Evolutionary conservation across 192 early-diverging fungal genomes (phyloP).

Genomic region (Dimargaris cristalligena): DNA sequence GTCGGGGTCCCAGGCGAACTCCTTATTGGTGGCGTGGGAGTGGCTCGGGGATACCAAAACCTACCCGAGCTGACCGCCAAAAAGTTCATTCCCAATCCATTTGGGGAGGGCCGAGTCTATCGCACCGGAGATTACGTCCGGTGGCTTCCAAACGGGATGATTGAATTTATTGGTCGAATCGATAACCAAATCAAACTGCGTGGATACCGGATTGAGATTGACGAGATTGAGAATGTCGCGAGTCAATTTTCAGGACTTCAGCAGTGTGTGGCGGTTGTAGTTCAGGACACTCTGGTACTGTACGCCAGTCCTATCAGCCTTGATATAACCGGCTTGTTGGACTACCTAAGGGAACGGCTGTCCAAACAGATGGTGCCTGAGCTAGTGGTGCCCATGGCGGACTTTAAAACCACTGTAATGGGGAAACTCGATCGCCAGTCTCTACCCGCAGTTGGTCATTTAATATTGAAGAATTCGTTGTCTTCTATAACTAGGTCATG

Average conservation of each 20-base stretch:
- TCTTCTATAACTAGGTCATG: background rate
- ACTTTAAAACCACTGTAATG: background rate
- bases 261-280: constrained; percentile 12
- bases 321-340: background rate
- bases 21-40: constrained; percentile 15
- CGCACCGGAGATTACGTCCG: constrained; percentile 17
- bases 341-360: background rate
- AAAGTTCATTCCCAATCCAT: constrained; percentile 21
- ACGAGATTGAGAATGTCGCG: constrained; percentile 15
- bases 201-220: constrained; percentile 18
- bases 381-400: background rate
- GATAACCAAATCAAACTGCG: constrained; percentile 23
- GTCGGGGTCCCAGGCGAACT: constrained; percentile 20
- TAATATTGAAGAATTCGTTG: too few relatives aligned
- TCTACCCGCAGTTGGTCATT: background rate
- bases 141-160: constrained; percentile 16
- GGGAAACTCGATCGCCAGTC: background rate
- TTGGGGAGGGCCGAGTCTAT: constrained; percentile 15
- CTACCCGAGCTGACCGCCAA: constrained; percentile 16
- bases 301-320: background rate
- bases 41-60: constrained; percentile 21
- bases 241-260: constrained; percentile 11
- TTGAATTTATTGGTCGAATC: constrained; percentile 16
- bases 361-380: background rate
- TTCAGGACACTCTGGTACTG: background rate